phyloP scores from a whole-genome alignment of 2,329 filamentous ascomycete genomes.

The Stagonosporopsis rhizophila region DNA sequence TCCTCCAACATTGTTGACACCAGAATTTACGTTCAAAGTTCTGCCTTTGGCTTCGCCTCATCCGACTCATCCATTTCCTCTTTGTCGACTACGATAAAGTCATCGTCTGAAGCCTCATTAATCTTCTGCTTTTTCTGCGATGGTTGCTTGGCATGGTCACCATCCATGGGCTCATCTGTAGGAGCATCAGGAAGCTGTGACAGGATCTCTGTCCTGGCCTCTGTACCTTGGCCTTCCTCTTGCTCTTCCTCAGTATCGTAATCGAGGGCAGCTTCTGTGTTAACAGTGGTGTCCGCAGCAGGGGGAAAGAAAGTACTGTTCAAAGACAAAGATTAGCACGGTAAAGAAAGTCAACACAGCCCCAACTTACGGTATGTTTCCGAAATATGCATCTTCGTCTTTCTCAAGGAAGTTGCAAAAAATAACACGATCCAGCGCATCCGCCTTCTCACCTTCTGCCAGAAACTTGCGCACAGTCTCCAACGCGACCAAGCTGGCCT shows the following conservation, averaged over 20 bases:
- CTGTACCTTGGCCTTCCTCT: slow-evolving; percentile 32
- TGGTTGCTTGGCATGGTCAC: slow-evolving; percentile 48
- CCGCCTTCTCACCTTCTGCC: slow-evolving; percentile 52
- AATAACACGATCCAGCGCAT: slow-evolving; percentile 73
- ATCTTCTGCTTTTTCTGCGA: slow-evolving; percentile 58
- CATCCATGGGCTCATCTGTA: slow-evolving; percentile 54
- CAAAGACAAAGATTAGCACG: not conserved
- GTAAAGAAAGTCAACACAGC: accelerated
- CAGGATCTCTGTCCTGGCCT: slow-evolving; percentile 49
- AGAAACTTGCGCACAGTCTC: slow-evolving; percentile 65
- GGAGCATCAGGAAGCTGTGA: slow-evolving; percentile 58
- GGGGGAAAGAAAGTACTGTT: slow-evolving; percentile 48
- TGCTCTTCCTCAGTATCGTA: slow-evolving; percentile 30
- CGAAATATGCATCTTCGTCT: slow-evolving; percentile 76
- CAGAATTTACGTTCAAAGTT: not conserved
- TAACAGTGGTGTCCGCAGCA: not conserved
- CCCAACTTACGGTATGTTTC: slow-evolving; percentile 74
- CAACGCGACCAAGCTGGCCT: slow-evolving; percentile 77
- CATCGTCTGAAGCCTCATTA: slow-evolving; percentile 36
- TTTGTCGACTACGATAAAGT: slow-evolving; percentile 42
- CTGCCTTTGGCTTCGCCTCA: slow-evolving; percentile 26
- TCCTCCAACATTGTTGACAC: too few relatives aligned
- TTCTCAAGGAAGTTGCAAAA: slow-evolving; percentile 86
- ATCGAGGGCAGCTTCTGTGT: slow-evolving; percentile 17
- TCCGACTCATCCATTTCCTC: slow-evolving; percentile 28